Percentiles rank a stretch among this genome's conserved stretches.
phyloP scores from a whole-genome alignment of 805 yeast species.

The Cyberlindnera galapagoensis region DNA sequence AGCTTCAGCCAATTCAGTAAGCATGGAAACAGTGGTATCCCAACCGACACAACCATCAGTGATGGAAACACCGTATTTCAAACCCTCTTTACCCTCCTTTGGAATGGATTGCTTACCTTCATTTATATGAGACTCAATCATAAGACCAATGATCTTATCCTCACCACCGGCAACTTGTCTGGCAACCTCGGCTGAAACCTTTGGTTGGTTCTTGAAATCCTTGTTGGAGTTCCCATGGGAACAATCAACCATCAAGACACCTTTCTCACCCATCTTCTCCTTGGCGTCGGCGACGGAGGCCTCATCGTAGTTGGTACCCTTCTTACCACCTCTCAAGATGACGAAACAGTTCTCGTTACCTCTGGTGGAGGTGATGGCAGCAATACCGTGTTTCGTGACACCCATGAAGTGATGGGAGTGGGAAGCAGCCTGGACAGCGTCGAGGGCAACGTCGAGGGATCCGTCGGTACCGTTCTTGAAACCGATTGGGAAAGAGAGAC shows the following conservation, averaged over 20 bases:
- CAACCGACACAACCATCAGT: conserved; percentile 96
- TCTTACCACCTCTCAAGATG: conserved; percentile 92
- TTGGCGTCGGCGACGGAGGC: conserved; percentile 72
- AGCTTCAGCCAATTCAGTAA: conserved; percentile 72
- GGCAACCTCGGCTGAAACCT: conserved; percentile 77
- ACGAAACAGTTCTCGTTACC: conserved; percentile 95
- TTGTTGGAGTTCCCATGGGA: conserved; percentile 96
- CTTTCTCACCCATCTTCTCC: conserved; percentile 43
- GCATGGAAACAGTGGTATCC: conserved; percentile 81
- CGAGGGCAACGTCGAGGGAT: conserved; percentile 83
- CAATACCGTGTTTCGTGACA: conserved; percentile 94
- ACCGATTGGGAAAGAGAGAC: conserved; percentile 97
- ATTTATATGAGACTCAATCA: conserved; percentile 89
- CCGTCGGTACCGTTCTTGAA: conserved; percentile 99
- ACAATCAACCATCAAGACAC: conserved; percentile 87
- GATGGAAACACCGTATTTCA: conserved; percentile 92
- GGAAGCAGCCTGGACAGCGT: conserved; percentile 89
- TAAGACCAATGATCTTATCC: conserved; percentile 76
- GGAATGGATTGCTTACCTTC: conserved; percentile 92
- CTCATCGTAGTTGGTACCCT: conserved; percentile 88
- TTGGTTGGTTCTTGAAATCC: conserved; percentile 93
- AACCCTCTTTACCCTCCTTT: conserved; percentile 64
- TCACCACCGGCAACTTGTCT: conserved; percentile 81
- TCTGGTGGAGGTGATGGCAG: conserved; percentile 92
- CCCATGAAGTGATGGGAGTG: conserved; percentile 94